A percentile compares a stretch with the other conserved stretches of the same genome.
Evolutionary conservation across 2,329 filamentous ascomycete genomes (phyloP).

Genomic region (Delphinella strobiligena): DNA sequence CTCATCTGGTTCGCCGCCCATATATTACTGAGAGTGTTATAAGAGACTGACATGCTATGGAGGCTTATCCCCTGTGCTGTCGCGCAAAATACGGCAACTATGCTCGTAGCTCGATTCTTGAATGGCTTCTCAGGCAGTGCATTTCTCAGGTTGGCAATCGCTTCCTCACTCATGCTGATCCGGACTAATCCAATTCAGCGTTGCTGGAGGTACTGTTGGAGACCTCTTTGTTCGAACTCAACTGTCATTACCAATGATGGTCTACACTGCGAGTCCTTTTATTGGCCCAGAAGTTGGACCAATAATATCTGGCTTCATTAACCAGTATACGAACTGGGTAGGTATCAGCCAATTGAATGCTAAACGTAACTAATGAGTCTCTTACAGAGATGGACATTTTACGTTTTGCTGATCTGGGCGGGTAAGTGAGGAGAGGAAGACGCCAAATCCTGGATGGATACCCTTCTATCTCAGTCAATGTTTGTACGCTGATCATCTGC

Average conservation of each 20-base stretch:
- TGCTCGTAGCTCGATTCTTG: slow-evolving; percentile 68
- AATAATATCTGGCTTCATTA: slow-evolving; percentile 67
- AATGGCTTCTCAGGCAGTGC: slow-evolving; percentile 56
- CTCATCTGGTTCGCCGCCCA: too few relatives aligned
- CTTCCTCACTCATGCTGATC: background rate
- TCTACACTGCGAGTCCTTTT: slow-evolving; percentile 47
- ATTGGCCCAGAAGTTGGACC: slow-evolving; percentile 44
- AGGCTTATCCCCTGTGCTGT: slow-evolving; percentile 71
- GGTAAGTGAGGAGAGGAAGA: too few relatives aligned
- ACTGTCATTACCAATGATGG: slow-evolving; percentile 70
- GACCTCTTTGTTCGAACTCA: slow-evolving; percentile 61
- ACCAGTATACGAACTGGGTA: slow-evolving; percentile 55
- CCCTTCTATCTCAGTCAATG: too few relatives aligned
- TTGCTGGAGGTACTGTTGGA: slow-evolving; percentile 76
- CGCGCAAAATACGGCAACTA: slow-evolving; percentile 67
- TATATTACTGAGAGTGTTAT: too few relatives aligned
- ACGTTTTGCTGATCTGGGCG: slow-evolving; percentile 75
- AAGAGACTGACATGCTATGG: too few relatives aligned
- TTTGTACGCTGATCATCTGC: slow-evolving; percentile 58
- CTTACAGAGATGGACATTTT: slow-evolving; percentile 45
- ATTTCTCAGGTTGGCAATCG: slow-evolving; percentile 35
- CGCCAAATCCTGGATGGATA: too few relatives aligned
- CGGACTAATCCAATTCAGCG: slow-evolving; percentile 23
- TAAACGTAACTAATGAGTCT: background rate
- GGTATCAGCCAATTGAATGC: background rate